Evolutionary conservation across 192 early-diverging fungal species (phyloP), one percentile per base, ranked within the genome.

Genomic region (Coemansia sp.): DNA sequence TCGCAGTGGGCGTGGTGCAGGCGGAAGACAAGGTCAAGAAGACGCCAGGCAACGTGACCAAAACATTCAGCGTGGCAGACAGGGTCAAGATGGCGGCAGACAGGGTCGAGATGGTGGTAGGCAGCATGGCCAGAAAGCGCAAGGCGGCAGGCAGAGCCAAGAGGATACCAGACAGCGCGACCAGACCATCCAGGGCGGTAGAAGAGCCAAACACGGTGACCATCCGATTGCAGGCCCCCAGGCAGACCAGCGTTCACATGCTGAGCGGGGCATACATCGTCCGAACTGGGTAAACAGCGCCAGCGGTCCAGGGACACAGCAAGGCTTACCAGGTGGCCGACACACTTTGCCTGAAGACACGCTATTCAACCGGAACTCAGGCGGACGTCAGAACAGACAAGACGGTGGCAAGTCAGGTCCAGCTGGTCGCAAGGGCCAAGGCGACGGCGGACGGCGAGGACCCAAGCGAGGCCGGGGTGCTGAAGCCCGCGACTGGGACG

Each of bases 401-500:
- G 51, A 55, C 37, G n/a, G 32, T 29, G 62, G 53, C 38, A 55
- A 25, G 9, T 15, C 9, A 23, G n/a, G 37, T 35, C 27, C 35
- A 5, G 35, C 41, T 21, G 29, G 41, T 19, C 67, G 74, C 60
- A 70, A 62, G 27, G 53, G 68, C 35, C 64, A 61, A 23, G 51
- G 62, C 48, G 37, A 38, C 61, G 45, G 29, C 24, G 39, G 53
- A 23, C 76, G 76, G 19, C 70, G 64, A 8, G 70, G 64, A 1
- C 47, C 64, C 54, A 71, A 67, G 57, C 70, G 70, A 41, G 66
- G 47, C 21, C 66, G 70, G 17, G 63, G 64, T 10, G 17, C 57
- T 2, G 70, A 72, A 14, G n/a, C 38, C 4, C 71, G 60, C 45
- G 67, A 80, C 23, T 62, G 65, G 68, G 64, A 70, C 38, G 65